Conservation (phyloP, 495 filamentous ascomycete species). For the Neurospora sp. region DNA sequence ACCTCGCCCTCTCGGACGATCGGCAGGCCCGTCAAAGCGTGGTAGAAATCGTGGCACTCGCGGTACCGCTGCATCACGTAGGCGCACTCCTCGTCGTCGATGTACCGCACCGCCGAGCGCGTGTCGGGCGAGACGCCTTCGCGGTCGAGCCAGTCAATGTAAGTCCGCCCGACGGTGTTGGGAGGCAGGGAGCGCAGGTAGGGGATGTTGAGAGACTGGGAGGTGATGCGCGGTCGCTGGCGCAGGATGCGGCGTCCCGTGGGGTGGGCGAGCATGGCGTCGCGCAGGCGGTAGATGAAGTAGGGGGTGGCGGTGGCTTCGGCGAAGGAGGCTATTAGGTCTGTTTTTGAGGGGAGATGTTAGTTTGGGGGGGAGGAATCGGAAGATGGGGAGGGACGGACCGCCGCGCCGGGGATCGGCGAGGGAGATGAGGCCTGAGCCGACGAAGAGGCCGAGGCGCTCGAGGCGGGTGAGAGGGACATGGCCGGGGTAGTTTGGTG, state of each 20-base stretch:
- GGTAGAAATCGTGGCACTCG: constrained; percentile 97
- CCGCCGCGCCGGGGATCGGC: constrained; percentile 70
- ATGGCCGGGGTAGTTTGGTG: constrained; percentile 82
- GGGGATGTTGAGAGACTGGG: constrained; percentile 57
- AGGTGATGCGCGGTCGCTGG: constrained; percentile 81
- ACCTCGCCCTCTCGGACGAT: constrained; percentile 90
- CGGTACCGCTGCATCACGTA: constrained; percentile 99
- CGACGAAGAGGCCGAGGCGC: constrained; percentile 64
- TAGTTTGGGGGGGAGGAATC: no score
- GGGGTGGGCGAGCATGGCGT: constrained; percentile 75
- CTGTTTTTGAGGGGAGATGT: constrained; percentile 27
- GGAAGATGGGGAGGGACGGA: constrained; percentile 15
- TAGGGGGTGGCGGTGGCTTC: constrained; percentile 91
- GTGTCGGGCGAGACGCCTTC: constrained; percentile 93
- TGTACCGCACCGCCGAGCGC: constrained; percentile 67
- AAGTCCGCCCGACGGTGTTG: constrained; percentile 74
- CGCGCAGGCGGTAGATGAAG: constrained; percentile 85
- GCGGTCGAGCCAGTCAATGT: constrained; percentile 78
- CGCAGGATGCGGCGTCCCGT: constrained; percentile 88
- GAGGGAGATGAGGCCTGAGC: constrained; percentile 72
- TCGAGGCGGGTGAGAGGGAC: constrained; percentile 75
- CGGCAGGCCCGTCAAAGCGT: constrained; percentile 85
- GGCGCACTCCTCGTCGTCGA: constrained; percentile 88
- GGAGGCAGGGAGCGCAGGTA: constrained; percentile 60
- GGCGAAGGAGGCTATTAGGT: constrained; percentile 87